These are phyloP conservation scores for Vanrija pseudolonga DNA, from an alignment of 1,284 basidiomycete genomes.

Conservation along the genomic window DNA sequence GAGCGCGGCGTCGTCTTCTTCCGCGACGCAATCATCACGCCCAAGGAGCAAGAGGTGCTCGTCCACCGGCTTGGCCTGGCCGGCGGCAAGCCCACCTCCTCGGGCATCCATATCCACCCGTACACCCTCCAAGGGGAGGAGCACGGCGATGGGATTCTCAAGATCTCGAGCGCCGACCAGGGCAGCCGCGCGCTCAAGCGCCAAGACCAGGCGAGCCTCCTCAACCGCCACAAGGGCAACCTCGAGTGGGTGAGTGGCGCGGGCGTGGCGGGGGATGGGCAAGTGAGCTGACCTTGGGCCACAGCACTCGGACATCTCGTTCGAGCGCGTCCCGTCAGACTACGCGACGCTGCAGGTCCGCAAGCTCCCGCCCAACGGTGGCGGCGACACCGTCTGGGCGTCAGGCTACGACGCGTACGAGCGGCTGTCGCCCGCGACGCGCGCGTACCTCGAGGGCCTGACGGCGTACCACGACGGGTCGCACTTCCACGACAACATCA, in stretches of 20 bases:
- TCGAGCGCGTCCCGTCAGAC: slow-evolving; percentile 56
- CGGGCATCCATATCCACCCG: slow-evolving; percentile 61
- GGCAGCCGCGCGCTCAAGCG: slow-evolving; percentile 35
- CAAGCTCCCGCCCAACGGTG: slow-evolving; percentile 54
- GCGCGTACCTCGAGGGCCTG: slow-evolving; percentile 36
- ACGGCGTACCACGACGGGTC: slow-evolving; percentile 58
- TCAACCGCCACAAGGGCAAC: slow-evolving; percentile 5
- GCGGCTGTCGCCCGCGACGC: slow-evolving; percentile 36
- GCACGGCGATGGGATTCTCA: slow-evolving; percentile 53
- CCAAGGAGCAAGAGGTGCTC: slow-evolving; percentile 52
- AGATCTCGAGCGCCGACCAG: slow-evolving; percentile 51
- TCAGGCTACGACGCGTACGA: slow-evolving; percentile 56
- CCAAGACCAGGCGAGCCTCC: slow-evolving; percentile 1
- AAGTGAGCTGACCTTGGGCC: slow-evolving; percentile 4
- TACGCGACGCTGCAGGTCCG: slow-evolving; percentile 51
- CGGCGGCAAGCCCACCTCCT: slow-evolving; percentile 57
- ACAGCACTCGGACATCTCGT: slow-evolving; percentile 23
- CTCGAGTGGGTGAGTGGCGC: not conserved
- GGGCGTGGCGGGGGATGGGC: not conserved
- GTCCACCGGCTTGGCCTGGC: slow-evolving; percentile 54
- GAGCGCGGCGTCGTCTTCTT: slow-evolving; percentile 70
- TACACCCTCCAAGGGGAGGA: slow-evolving; percentile 53
- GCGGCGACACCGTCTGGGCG: slow-evolving; percentile 46
- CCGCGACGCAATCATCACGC: slow-evolving; percentile 54
- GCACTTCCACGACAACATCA: slow-evolving; percentile 52